These are phyloP conservation scores for Fusarium sp. DNA, from an alignment of 2,329 filamentous ascomycete species.

Conservation along the genomic window DNA sequence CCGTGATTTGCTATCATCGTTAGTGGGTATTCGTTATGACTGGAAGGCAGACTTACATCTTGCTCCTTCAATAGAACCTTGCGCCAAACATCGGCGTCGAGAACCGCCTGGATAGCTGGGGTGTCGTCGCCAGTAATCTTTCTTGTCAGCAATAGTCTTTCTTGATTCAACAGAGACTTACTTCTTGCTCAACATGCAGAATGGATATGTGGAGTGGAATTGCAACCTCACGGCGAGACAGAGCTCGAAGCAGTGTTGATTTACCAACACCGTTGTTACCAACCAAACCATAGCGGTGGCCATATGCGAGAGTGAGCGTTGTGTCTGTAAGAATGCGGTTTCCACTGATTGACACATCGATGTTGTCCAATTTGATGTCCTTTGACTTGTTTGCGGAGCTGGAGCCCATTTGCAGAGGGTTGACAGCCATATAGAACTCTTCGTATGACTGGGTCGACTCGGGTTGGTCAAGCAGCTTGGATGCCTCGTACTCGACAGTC, in stretches of 20 bases:
- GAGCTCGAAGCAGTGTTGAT: constrained; percentile 90
- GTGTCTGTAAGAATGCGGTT: constrained; percentile 91
- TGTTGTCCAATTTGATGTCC: constrained; percentile 97
- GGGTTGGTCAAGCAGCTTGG: constrained; percentile 83
- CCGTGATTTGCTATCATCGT: constrained; percentile 74
- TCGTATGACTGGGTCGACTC: constrained; percentile 92
- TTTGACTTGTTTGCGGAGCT: constrained; percentile 87
- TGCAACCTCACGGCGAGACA: constrained; percentile 91
- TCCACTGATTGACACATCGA: constrained; percentile 93
- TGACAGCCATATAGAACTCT: constrained; percentile 99
- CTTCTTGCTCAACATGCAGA: constrained; percentile 98
- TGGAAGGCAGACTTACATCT: constrained; percentile 64
- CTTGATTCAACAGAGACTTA: constrained; percentile 50
- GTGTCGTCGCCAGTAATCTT: constrained; percentile 96
- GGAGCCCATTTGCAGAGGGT: constrained; percentile 87
- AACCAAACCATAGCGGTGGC: constrained; percentile 94
- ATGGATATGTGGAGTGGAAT: constrained; percentile 99
- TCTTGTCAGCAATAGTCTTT: constrained; percentile 16
- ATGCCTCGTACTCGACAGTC: constrained; percentile 97
- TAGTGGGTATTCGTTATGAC: constrained; percentile 25
- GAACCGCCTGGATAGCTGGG: constrained; percentile 89
- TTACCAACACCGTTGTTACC: constrained; percentile 99
- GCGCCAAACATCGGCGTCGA: constrained; percentile 98
- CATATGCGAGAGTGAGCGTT: constrained; percentile 88
- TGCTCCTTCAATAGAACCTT: constrained; percentile 94